Evolutionary conservation across 2,329 filamentous ascomycete genomes (phyloP).

Genomic region (Exophiala sp.): DNA sequence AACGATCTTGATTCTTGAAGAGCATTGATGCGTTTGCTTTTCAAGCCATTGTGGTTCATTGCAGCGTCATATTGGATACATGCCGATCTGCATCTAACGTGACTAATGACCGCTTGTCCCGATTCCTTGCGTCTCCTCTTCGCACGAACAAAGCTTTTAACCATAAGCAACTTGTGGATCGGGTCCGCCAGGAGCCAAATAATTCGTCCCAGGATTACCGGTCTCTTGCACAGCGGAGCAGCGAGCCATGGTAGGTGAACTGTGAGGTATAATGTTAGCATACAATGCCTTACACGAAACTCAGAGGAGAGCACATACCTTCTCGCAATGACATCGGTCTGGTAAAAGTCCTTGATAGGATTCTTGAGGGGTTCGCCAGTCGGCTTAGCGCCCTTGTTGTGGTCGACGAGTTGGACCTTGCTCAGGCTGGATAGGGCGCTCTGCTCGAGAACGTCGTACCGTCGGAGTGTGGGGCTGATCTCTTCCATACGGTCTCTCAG

Average conservation of each 20-base stretch:
- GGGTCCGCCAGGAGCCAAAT: constrained; percentile 67
- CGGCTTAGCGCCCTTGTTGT: constrained; percentile 83
- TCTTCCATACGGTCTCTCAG: constrained; percentile 92
- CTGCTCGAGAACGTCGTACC: constrained; percentile 88
- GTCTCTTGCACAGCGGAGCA: constrained; percentile 90
- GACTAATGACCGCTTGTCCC: no score
- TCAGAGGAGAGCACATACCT: constrained; percentile 59
- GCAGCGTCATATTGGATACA: no score
- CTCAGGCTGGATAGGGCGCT: constrained; percentile 70
- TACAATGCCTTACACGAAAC: constrained; percentile 11
- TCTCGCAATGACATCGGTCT: constrained; percentile 94
- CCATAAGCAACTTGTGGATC: constrained; percentile 40
- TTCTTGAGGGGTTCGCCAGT: constrained; percentile 73
- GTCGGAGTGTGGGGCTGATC: constrained; percentile 83
- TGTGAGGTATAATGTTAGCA: constrained; percentile 37
- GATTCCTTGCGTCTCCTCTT: no score
- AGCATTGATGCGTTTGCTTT: no score
- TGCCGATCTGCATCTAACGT: no score
- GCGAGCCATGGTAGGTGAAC: constrained; percentile 96
- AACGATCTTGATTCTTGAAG: no score
- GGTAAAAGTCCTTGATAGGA: constrained; percentile 94
- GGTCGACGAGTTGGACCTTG: constrained; percentile 92
- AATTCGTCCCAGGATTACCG: constrained; percentile 72
- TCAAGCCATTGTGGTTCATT: no score
- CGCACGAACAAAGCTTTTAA: neutral